Evolutionary conservation across 2,329 filamentous ascomycete genomes (phyloP), one percentile per base, ranked within the genome.

Genomic region (Chaetothyriales sp.): DNA sequence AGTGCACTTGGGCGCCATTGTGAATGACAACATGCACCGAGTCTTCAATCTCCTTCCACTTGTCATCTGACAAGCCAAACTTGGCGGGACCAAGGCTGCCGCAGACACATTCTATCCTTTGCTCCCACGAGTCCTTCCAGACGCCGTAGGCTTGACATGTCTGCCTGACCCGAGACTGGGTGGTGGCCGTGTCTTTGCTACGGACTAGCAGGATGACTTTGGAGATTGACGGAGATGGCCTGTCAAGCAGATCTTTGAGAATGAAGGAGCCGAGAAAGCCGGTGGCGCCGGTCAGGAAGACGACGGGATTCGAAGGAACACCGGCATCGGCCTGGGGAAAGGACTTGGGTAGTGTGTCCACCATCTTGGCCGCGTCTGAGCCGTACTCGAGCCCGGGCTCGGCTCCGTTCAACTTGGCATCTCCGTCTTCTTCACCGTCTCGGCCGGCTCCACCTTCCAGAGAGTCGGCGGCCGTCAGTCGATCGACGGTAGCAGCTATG

Each of bases 261-360:
- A 95, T 73, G 63, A 89, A 94, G 0, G 86, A 78, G 25, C 89
- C 89, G 18, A 95, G 69, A 73, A 95, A 95, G 2, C 89, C 89
- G 4, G 89, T 95, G 3, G 86, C 88, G 44, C 90, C 89, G 2
- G 89, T 95, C 4, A 95, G 70, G 66, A 95, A 85, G 9, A 92
- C 75, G 0, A 83, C 88, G 2, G 73, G 68, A 40, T 64, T 64
- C 6, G 58, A 58, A 25, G 63, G 56, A 13, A 58, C 54, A 22
- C 66, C 61, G 20, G 62, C 46, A 46, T 65, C 58, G 5, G 64
- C 61, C 18, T 55, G 43, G 45, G 64, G 62, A 59, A 70, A 74
- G 13, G 59, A 63, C 40, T 59, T 57, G 1, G 80, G 76, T 10
- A 86, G 68, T 33, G 73, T 64, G 13, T 67, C 66, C 13, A 69